Percentiles rank a stretch among this genome's conserved stretches.
phyloP scores from a whole-genome alignment of 2,329 filamentous ascomycete genomes.

The Aspergillus arachidicola region DNA sequence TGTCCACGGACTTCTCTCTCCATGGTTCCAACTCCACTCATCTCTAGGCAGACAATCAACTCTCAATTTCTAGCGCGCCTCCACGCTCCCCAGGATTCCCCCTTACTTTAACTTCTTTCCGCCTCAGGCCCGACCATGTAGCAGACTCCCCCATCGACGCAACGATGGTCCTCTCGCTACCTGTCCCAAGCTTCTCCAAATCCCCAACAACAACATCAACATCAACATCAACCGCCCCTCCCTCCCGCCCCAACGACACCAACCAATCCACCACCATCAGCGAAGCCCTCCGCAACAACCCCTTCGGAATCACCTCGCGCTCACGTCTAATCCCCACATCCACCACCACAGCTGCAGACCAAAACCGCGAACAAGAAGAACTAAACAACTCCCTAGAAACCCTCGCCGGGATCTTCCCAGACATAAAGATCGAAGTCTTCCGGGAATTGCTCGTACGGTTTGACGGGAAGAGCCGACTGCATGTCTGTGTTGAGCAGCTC shows the following conservation, averaged over 20 bases:
- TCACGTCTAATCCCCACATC: conserved; percentile 27
- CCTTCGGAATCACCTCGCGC: conserved; percentile 39
- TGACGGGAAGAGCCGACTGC: conserved; percentile 49
- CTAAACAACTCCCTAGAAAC: conserved; percentile 46
- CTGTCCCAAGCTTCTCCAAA: conserved; percentile 40
- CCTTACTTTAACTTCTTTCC: background rate
- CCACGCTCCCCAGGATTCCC: background rate
- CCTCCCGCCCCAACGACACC: conserved; percentile 28
- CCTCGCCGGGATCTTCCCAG: conserved; percentile 48
- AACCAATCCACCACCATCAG: conserved; percentile 40
- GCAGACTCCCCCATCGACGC: conserved; percentile 20
- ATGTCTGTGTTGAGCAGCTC: conserved; percentile 52
- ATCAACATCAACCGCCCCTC: conserved; percentile 18
- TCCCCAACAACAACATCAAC: conserved; percentile 27
- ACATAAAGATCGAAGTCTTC: conserved; percentile 51
- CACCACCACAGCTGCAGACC: conserved; percentile 29
- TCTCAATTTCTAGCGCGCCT: background rate
- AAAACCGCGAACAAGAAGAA: conserved; percentile 39
- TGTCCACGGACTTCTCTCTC: too few relatives aligned
- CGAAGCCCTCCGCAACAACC: conserved; percentile 49
- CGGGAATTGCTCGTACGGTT: conserved; percentile 50
- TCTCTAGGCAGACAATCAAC: background rate
- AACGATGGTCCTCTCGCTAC: conserved; percentile 44
- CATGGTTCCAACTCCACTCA: background rate
- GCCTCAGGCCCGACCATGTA: conserved; percentile 34